Evolutionary conservation across 805 yeast genomes (phyloP), one percentile per base, ranked within the genome.

Genomic region (Clavispora vitiphila): DNA sequence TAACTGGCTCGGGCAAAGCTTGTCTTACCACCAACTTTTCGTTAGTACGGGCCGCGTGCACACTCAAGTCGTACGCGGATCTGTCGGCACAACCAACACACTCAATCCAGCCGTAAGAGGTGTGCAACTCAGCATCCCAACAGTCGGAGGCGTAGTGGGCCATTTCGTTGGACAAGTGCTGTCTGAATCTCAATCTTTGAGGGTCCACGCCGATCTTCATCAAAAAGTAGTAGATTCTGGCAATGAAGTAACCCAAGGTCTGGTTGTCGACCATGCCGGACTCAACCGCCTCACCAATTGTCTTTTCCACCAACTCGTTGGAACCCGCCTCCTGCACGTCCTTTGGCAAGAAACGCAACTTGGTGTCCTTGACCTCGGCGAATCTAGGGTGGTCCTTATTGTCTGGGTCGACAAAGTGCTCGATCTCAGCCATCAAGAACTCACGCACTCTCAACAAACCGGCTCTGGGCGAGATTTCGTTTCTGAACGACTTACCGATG

Each of bases 81-180:
- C 99, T 82, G 71, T 93, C 99, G 51, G 99, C 99, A 74, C 98
- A 93, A 54, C 99, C 99, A 63, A 93, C 97, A 81, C 99, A 95
- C 74, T 93, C 99, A 57, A 93, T 86, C 99, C 99, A 93, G 57
- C 99, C 99, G 58, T 88, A 93, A 25, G 96, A 87, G 34, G 96
- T 83, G 56, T 86, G 82, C 58, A 93, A 76, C 74, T 93, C 99
- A 51, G 96, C 97, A 71, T 93, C 99, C 99, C 99, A 93, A 76
- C 99, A 93, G 72, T 93, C 99, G 54, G 95, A 82, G 46, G 99
- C 99, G 66, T 93, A 93, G 67, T 93, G 99, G 15, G 99, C 99
- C 99, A 93, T 93, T 74, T 93, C 99, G 64, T 93, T 93, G 55
- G 83, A 76, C 95, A 93, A 83, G 71, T 93, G 99, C 74, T 93